Evolutionary conservation across 805 yeast genomes (phyloP).

Genomic region (Cephaloascus fragrans): DNA sequence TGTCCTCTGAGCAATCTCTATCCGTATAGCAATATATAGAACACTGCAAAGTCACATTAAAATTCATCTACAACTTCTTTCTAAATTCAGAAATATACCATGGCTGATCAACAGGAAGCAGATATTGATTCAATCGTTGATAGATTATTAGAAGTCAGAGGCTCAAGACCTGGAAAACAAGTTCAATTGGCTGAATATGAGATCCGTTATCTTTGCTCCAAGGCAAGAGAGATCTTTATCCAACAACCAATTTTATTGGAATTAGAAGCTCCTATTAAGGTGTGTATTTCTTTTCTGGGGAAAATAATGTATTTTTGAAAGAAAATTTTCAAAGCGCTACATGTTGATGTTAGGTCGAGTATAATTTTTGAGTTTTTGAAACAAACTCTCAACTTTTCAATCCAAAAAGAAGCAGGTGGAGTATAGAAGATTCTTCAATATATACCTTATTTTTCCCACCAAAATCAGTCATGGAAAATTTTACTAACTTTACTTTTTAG

Average conservation of each 20-base stretch:
- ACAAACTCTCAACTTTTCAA: no score
- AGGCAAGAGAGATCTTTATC: constrained; percentile 95
- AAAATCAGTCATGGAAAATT: neutral
- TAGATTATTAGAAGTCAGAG: constrained; percentile 93
- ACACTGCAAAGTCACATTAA: neutral
- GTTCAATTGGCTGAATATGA: constrained; percentile 91
- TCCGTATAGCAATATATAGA: neutral
- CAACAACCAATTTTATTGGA: constrained; percentile 95
- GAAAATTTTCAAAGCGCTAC: no score
- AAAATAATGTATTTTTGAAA: no score
- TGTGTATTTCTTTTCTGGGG: no score
- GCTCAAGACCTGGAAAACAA: constrained; percentile 96
- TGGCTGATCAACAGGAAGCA: constrained; percentile 46
- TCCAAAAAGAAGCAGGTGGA: no score
- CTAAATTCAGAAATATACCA: no score
- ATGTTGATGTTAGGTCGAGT: no score
- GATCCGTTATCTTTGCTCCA: constrained; percentile 90
- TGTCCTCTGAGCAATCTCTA: neutral
- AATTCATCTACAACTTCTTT: neutral
- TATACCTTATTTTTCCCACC: no score
- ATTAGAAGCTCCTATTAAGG: constrained; percentile 94
- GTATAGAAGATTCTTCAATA: no score
- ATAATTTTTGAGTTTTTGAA: no score
- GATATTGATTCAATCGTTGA: constrained; percentile 96
- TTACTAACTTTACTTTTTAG: constrained; percentile 10